Evolutionary conservation across 2,329 filamentous ascomycete genomes (phyloP).

Genomic region (Fusarium transvaalense): DNA sequence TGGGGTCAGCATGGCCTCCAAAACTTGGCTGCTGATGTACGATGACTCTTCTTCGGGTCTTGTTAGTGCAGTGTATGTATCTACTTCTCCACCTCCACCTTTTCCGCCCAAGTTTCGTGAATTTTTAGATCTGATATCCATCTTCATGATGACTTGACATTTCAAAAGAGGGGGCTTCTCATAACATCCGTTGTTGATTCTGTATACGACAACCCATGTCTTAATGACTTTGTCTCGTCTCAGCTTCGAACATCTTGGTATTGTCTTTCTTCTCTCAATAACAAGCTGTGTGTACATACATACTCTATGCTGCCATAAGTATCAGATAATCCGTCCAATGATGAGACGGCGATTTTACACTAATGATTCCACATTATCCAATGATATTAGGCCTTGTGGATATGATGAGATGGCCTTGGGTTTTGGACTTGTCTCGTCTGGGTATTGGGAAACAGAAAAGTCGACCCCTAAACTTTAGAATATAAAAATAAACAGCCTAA

Average conservation of each 20-base stretch:
- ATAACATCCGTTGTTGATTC: slow-evolving; percentile 2
- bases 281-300: background rate
- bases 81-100: slow-evolving; percentile 36
- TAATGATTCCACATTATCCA: slow-evolving; percentile 5
- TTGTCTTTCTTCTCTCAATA: slow-evolving; percentile 4
- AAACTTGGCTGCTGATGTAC: slow-evolving; percentile 42
- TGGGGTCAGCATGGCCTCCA: slow-evolving; percentile 30
- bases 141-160: slow-evolving; percentile 17
- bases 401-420: slow-evolving; percentile 28
- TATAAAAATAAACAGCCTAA: too few relatives aligned
- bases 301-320: slow-evolving; percentile 2
- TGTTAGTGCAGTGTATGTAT: slow-evolving; percentile 18
- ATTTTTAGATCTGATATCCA: slow-evolving; percentile 19
- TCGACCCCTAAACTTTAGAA: too few relatives aligned
- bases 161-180: background rate
- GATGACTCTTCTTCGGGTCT: slow-evolving; percentile 45
- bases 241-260: slow-evolving; percentile 19
- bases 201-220: slow-evolving; percentile 11
- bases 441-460: too few relatives aligned
- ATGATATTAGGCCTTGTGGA: slow-evolving; percentile 14
- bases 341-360: slow-evolving; percentile 14
- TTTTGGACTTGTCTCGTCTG: slow-evolving; percentile 32
- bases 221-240: background rate
- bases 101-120: slow-evolving; percentile 41
- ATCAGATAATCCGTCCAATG: slow-evolving; percentile 20